Conservation (phyloP, 495 filamentous ascomycete genomes). For the Penicillium riverlandense region DNA sequence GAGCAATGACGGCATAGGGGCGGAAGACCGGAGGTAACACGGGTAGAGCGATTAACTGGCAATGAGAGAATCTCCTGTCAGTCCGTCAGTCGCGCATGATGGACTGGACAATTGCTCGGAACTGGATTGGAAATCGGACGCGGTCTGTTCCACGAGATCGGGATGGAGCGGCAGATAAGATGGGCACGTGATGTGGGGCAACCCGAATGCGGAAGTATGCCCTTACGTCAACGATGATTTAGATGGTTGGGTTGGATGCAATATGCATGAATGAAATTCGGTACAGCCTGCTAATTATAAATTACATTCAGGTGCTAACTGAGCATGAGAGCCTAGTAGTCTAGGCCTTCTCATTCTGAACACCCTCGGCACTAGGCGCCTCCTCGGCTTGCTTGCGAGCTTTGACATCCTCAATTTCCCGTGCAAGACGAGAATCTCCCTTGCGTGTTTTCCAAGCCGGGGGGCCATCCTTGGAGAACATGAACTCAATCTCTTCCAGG, state of each 20-base stretch:
- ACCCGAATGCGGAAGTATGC: neutral
- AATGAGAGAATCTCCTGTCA: neutral
- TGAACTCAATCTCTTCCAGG: too few relatives aligned
- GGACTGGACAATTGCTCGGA: neutral
- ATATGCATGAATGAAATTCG: neutral
- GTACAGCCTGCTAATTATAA: too few relatives aligned
- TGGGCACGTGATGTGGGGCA: neutral
- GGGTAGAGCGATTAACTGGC: neutral
- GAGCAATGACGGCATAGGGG: neutral
- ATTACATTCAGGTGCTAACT: too few relatives aligned
- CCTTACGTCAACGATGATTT: neutral
- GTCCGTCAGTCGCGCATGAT: neutral
- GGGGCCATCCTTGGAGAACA: too few relatives aligned
- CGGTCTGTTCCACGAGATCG: constrained; percentile 9
- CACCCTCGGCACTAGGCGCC: too few relatives aligned
- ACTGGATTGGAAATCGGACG: constrained; percentile 3
- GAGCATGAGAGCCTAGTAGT: too few relatives aligned
- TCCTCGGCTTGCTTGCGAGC: too few relatives aligned
- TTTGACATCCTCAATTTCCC: too few relatives aligned
- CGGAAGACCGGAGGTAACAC: neutral
- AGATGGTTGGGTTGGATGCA: neutral
- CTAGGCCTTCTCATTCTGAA: too few relatives aligned
- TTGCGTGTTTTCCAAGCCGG: too few relatives aligned
- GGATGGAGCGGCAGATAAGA: constrained; percentile 1
- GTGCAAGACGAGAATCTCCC: too few relatives aligned